Conservation (phyloP, 345 rosid genomes). For the Brassica juncea region DNA sequence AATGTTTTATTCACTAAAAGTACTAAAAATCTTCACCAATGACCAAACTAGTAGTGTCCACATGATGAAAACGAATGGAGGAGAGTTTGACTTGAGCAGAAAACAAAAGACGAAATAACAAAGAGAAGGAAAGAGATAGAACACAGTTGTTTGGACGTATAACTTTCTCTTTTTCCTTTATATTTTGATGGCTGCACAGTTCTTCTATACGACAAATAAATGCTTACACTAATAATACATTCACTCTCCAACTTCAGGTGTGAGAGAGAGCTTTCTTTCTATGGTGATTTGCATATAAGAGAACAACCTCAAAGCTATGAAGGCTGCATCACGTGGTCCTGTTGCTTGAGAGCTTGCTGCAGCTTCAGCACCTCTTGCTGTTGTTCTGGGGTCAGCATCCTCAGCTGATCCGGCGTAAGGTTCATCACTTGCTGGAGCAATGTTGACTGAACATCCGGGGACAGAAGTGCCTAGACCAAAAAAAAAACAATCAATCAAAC, state of each 20-base stretch:
- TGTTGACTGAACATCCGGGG: slow-evolving; percentile 64
- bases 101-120: neutral
- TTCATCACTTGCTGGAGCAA: slow-evolving; percentile 85
- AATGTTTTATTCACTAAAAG: neutral
- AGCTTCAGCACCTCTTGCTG: slow-evolving; percentile 86
- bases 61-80: neutral
- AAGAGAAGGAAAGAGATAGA: neutral
- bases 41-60: neutral
- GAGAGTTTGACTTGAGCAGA: neutral
- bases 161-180: slow-evolving; percentile 30
- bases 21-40: neutral
- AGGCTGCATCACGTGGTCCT: slow-evolving; percentile 60
- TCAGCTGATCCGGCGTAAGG: slow-evolving; percentile 84
- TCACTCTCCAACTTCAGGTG: slow-evolving; percentile 25
- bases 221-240: slow-evolving; percentile 39
- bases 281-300: slow-evolving; percentile 1
- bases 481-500: slow-evolving; percentile 9
- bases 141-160: neutral
- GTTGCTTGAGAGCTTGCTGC: slow-evolving; percentile 61
- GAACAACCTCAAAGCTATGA: slow-evolving; percentile 42
- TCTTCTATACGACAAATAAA: slow-evolving; percentile 37
- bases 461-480: slow-evolving; percentile 41
- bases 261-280: slow-evolving; percentile 14
- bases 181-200: slow-evolving; percentile 30
- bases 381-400: slow-evolving; percentile 80